Conservation (phyloP, 192 early-diverging fungal genomes). For the Entomortierella beljakovae region DNA sequence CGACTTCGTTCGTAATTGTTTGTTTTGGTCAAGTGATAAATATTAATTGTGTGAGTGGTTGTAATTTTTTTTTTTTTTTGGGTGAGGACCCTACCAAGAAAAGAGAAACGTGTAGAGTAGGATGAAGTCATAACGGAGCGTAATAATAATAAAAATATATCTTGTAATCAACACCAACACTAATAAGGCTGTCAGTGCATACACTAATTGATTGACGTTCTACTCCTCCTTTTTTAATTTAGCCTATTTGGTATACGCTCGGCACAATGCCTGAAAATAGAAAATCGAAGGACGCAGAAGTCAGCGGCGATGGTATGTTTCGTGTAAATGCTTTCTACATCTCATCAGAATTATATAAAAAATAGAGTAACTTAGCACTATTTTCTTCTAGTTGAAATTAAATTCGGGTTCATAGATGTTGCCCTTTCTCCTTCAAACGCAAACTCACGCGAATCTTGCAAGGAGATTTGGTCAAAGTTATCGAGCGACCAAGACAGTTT, state of each 20-base stretch:
- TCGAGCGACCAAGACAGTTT: slow-evolving; percentile 15
- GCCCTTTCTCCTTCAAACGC: slow-evolving; percentile 12
- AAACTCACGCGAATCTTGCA: slow-evolving; percentile 26
- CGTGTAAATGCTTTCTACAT: neutral
- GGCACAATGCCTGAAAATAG: slow-evolving; percentile 20
- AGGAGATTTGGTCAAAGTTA: slow-evolving; percentile 20
- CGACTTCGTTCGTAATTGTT: too few relatives aligned
- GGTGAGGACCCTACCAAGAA: too few relatives aligned
- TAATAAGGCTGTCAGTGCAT: neutral
- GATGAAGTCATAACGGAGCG: too few relatives aligned
- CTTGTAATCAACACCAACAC: too few relatives aligned
- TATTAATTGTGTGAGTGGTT: too few relatives aligned
- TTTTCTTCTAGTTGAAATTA: slow-evolving; percentile 28
- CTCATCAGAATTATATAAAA: neutral
- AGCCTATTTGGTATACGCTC: slow-evolving; percentile 58
- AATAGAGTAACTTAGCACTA: neutral
- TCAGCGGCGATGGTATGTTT: slow-evolving; percentile 42
- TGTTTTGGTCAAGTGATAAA: too few relatives aligned
- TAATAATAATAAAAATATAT: too few relatives aligned
- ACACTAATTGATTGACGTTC: slow-evolving; percentile 5
- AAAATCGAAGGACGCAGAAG: slow-evolving; percentile 20
- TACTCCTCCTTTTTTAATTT: neutral
- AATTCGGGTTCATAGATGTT: slow-evolving; percentile 44
- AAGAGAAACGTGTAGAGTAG: too few relatives aligned
- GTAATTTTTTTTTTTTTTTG: too few relatives aligned